These are phyloP conservation scores for Polyporus tsugae DNA, from an alignment of 1,284 basidiomycete genomes.

Conservation along the genomic window DNA sequence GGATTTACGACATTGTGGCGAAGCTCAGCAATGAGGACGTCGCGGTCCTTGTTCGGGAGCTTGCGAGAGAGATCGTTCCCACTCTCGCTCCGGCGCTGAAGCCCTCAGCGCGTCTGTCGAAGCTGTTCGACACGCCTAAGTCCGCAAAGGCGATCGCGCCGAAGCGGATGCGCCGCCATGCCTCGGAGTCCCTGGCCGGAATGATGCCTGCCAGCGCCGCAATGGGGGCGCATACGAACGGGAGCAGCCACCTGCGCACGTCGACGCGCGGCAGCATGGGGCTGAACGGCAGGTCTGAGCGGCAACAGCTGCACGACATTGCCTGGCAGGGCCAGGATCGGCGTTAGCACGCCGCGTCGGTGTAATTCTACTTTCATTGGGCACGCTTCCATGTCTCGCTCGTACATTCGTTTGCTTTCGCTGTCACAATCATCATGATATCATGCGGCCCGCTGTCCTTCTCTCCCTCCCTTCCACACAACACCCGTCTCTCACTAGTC, in stretches of 20 bases:
- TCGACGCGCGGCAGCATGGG: slow-evolving; percentile 22
- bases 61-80: slow-evolving; percentile 85
- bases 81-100: slow-evolving; percentile 72
- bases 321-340: slow-evolving; percentile 35
- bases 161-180: slow-evolving; percentile 69
- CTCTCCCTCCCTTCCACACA: neutral
- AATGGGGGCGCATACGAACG: slow-evolving; percentile 15
- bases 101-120: slow-evolving; percentile 49
- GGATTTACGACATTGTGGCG: slow-evolving; percentile 80
- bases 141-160: slow-evolving; percentile 59
- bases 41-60: slow-evolving; percentile 89
- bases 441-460: slow-evolving; percentile 27
- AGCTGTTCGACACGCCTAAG: slow-evolving; percentile 49
- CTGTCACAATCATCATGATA: slow-evolving; percentile 17
- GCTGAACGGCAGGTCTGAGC: slow-evolving; percentile 23
- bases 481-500: slow-evolving; percentile 13
- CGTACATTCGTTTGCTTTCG: slow-evolving; percentile 31
- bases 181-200: slow-evolving; percentile 67
- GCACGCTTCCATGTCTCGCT: slow-evolving; percentile 17
- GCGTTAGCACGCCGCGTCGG: slow-evolving; percentile 21
- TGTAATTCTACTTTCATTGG: slow-evolving; percentile 22
- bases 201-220: slow-evolving; percentile 20
- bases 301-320: slow-evolving; percentile 34
- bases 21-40: slow-evolving; percentile 83
- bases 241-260: slow-evolving; percentile 21